Conservation (phyloP, 176 grass and related monocot species). For the Raddia distichophylla region DNA sequence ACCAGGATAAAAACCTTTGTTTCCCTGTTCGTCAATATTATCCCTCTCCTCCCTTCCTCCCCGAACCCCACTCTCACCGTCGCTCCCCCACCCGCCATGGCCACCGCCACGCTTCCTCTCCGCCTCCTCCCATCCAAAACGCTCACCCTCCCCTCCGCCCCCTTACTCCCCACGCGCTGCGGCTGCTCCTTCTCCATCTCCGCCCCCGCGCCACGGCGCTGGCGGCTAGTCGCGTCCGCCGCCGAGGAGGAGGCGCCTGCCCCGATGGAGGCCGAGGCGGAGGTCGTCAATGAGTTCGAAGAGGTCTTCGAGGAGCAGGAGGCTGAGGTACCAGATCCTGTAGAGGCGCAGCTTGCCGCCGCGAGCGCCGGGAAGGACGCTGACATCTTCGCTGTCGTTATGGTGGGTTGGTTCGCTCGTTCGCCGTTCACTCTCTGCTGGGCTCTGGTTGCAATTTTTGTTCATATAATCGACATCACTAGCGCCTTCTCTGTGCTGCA, state of each 20-base stretch:
- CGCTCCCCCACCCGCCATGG: conserved; percentile 35
- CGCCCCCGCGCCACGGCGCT: conserved; percentile 13
- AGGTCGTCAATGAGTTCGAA: conserved; percentile 26
- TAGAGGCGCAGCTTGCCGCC: conserved; percentile 65
- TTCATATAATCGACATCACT: background rate
- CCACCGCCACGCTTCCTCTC: conserved; percentile 59
- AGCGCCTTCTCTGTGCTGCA: background rate
- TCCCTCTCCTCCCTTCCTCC: conserved; percentile 24
- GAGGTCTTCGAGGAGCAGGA: conserved; percentile 34
- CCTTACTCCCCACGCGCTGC: background rate
- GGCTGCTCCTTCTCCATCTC: conserved; percentile 6
- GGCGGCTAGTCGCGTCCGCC: conserved; percentile 42
- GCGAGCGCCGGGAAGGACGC: conserved; percentile 64
- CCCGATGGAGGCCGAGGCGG: conserved; percentile 36
- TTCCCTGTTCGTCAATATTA: too few relatives aligned
- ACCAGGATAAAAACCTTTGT: too few relatives aligned
- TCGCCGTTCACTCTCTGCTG: background rate
- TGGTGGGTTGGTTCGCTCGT: conserved; percentile 53
- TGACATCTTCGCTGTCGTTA: conserved; percentile 90
- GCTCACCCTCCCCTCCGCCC: background rate
- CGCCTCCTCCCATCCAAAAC: conserved; percentile 45
- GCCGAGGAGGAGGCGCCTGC: conserved; percentile 46
- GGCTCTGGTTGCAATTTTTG: background rate
- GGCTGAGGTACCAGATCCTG: conserved; percentile 55
- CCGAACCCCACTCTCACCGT: background rate